These are phyloP conservation scores for Amaranthus tricolor DNA, from an alignment of 179 eudicot species.

Conservation along the genomic window DNA sequence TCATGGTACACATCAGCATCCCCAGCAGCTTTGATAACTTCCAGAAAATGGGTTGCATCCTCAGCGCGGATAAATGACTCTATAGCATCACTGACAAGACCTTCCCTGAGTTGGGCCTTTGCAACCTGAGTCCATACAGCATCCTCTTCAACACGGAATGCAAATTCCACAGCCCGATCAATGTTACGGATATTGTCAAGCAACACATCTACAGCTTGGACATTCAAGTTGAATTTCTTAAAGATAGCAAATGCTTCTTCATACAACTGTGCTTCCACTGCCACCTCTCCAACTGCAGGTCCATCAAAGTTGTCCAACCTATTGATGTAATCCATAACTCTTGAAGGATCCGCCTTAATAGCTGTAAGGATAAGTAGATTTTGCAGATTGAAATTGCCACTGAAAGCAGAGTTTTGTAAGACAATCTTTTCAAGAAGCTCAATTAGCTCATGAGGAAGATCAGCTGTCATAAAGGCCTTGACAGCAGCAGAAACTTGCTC, in stretches of 20 bases:
- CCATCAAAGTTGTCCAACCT: constrained; percentile 57
- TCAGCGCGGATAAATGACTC: constrained; percentile 56
- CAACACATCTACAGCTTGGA: constrained; percentile 52
- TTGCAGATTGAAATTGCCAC: constrained; percentile 52
- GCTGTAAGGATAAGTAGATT: constrained; percentile 54
- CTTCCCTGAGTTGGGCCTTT: constrained; percentile 50
- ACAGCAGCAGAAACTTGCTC: constrained; percentile 63
- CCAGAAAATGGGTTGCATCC: constrained; percentile 50
- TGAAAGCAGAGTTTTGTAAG: constrained; percentile 55
- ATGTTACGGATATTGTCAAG: constrained; percentile 43
- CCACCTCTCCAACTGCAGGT: constrained; percentile 55
- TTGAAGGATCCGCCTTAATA: constrained; percentile 49
- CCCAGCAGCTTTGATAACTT: constrained; percentile 48
- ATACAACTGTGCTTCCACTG: constrained; percentile 45
- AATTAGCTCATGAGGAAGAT: constrained; percentile 58
- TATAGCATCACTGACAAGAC: constrained; percentile 53
- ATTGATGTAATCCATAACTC: constrained; percentile 55
- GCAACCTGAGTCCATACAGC: constrained; percentile 59
- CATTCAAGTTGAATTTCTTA: constrained; percentile 51
- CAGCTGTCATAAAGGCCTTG: constrained; percentile 57
- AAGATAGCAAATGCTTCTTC: constrained; percentile 56
- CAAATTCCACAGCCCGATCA: constrained; percentile 53
- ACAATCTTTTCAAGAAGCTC: constrained; percentile 56
- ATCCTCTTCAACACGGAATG: constrained; percentile 57
- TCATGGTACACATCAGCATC: constrained; percentile 50